A percentile compares a stretch with the other conserved stretches of the same genome.
Evolutionary conservation across 1,139 yeast species (phyloP).

Genomic region (Debaryomyces sp.): DNA sequence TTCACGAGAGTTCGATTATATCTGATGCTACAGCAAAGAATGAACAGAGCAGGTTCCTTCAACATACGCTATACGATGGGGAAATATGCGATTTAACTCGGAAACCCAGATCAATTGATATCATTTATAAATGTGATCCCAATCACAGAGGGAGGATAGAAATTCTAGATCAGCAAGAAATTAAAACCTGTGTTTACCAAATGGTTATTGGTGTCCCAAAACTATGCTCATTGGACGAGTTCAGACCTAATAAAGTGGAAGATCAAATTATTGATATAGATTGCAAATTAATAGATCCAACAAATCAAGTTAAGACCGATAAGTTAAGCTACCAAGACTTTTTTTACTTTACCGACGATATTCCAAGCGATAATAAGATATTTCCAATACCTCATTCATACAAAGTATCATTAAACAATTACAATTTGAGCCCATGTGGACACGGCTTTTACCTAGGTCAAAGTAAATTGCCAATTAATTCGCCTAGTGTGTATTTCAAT

Average conservation of each 20-base stretch:
- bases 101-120: constrained; percentile 59
- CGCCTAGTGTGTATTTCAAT: constrained; percentile 21
- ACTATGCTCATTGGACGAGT: constrained; percentile 57
- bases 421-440: constrained; percentile 30
- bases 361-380: constrained; percentile 8
- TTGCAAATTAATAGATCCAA: constrained; percentile 40
- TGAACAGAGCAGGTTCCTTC: constrained; percentile 34
- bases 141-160: constrained; percentile 32
- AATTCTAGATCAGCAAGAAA: constrained; percentile 55
- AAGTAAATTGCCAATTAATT: constrained; percentile 10
- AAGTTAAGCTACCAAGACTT: constrained; percentile 11
- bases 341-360: constrained; percentile 11
- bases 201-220: constrained; percentile 60
- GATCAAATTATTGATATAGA: constrained; percentile 42
- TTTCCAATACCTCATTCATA: constrained; percentile 25
- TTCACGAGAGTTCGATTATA: constrained; percentile 22
- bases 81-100: constrained; percentile 74
- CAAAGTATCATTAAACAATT: constrained; percentile 32
- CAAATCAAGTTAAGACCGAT: constrained; percentile 11
- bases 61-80: constrained; percentile 62
- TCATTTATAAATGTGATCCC: constrained; percentile 70
- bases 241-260: constrained; percentile 40
- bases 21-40: constrained; percentile 13
- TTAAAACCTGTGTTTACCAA: constrained; percentile 72
- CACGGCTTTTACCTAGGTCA: constrained; percentile 34